Conservation (phyloP, 495 filamentous ascomycete genomes). For the Aeminium ludgeri region DNA sequence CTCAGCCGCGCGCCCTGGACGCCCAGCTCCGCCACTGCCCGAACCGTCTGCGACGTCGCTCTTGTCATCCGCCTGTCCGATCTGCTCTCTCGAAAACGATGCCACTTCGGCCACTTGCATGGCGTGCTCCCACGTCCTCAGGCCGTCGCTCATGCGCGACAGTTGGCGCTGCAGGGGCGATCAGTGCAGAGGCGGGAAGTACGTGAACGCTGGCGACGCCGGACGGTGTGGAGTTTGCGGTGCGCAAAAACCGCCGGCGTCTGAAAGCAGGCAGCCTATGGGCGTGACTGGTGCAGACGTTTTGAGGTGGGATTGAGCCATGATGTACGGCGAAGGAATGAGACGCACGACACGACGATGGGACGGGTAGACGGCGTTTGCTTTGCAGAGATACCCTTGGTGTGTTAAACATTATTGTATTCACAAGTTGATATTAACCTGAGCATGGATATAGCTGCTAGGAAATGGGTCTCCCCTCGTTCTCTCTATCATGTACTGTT, state of each 20-base stretch:
- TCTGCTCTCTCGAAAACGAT: slow-evolving; percentile 48
- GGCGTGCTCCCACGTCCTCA: slow-evolving; percentile 50
- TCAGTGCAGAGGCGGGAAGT: slow-evolving; percentile 35
- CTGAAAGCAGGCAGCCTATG: not conserved
- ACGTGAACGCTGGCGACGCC: slow-evolving; percentile 47
- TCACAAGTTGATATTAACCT: too few relatives aligned
- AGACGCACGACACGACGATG: not conserved
- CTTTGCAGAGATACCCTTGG: too few relatives aligned
- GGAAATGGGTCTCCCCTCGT: too few relatives aligned
- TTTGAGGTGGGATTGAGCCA: slow-evolving; percentile 14
- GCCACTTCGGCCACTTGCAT: slow-evolving; percentile 35
- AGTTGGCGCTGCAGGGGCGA: slow-evolving; percentile 44
- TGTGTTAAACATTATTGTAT: too few relatives aligned
- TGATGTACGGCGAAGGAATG: not conserved
- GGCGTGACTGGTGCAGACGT: slow-evolving; percentile 7
- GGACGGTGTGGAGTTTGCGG: slow-evolving; percentile 54
- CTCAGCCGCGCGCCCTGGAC: too few relatives aligned
- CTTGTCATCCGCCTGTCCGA: slow-evolving; percentile 27
- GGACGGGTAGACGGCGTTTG: too few relatives aligned
- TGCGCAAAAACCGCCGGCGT: slow-evolving; percentile 12
- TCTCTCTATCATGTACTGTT: too few relatives aligned
- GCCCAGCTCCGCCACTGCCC: too few relatives aligned
- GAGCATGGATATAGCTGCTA: not conserved
- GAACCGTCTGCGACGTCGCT: too few relatives aligned
- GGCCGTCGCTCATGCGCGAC: slow-evolving; percentile 29